Conservation (phyloP, 352 stramenopile genomes). For the Globisporangium acanthophoron region DNA sequence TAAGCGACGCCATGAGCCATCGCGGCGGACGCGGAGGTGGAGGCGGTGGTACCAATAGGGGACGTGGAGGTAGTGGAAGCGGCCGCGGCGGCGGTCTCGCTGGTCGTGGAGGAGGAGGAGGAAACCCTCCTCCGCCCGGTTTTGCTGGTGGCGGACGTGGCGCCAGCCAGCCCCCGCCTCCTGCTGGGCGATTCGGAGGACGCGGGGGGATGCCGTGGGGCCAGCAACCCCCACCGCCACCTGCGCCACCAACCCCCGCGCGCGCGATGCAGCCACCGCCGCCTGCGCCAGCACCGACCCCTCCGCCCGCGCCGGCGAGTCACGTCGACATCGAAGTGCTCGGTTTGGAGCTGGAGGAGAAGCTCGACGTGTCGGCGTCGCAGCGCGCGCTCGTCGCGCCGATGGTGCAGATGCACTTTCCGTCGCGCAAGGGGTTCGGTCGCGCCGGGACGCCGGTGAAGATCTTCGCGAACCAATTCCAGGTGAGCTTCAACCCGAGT, state of each 20-base stretch:
- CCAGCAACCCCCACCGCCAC: conserved; percentile 1
- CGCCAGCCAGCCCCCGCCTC: not conserved
- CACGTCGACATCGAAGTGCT: conserved; percentile 9
- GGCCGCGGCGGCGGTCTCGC: conserved; percentile 7
- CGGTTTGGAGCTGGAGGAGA: conserved; percentile 32
- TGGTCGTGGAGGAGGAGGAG: conserved; percentile 7
- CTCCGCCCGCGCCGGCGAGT: not conserved
- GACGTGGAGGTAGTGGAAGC: conserved; percentile 14
- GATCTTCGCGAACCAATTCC: conserved; percentile 63
- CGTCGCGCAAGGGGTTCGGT: conserved; percentile 54
- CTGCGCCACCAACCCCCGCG: not conserved
- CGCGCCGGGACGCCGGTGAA: conserved; percentile 28
- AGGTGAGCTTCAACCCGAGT: conserved; percentile 36
- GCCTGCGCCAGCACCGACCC: not conserved
- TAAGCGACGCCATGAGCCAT: not conserved
- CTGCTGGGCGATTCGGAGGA: not conserved
- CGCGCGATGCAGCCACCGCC: not conserved
- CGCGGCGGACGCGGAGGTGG: conserved; percentile 4
- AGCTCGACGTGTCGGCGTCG: conserved; percentile 16
- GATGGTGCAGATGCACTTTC: conserved; percentile 36
- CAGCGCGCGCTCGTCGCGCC: conserved; percentile 26
- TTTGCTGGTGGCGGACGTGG: conserved; percentile 5
- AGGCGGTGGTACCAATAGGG: not conserved
- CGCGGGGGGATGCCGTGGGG: not conserved
- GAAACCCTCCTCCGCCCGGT: not conserved